Percentiles rank a stretch among this genome's conserved stretches.
Conservation (phyloP, 2,329 filamentous ascomycete genomes). For the Trichoderma asperellum region DNA sequence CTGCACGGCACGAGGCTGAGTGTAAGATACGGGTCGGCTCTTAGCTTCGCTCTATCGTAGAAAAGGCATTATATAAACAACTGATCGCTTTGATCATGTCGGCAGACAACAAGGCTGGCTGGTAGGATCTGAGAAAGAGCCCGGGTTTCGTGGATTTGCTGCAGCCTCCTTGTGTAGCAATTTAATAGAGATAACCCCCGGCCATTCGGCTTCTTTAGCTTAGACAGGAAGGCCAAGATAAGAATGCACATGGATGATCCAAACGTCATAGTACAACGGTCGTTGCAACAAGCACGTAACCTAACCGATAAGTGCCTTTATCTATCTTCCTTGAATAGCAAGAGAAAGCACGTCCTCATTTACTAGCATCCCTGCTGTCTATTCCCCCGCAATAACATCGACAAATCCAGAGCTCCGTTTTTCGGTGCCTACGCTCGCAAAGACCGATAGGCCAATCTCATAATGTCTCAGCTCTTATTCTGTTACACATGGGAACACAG, state of each 20-base stretch:
- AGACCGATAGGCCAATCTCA: neutral
- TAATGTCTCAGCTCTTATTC: neutral
- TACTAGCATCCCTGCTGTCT: neutral
- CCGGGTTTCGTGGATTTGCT: neutral
- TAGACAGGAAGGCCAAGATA: conserved; percentile 25
- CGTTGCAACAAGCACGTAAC: too few species aligned
- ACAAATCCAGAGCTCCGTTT: neutral
- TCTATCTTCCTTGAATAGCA: neutral
- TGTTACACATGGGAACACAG: neutral
- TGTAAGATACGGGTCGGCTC: neutral
- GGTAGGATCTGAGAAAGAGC: neutral
- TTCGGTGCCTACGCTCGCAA: conserved; percentile 2
- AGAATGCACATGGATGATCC: conserved; percentile 11
- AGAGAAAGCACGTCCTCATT: neutral
- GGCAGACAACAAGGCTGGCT: neutral
- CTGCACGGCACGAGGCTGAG: neutral
- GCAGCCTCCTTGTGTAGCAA: neutral
- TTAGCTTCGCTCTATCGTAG: neutral
- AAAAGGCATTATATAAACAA: neutral
- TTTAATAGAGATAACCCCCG: neutral
- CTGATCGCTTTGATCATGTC: neutral
- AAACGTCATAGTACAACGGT: conserved; percentile 2
- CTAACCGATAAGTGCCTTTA: neutral
- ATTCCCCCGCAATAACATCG: neutral
- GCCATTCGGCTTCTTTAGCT: conserved; percentile 7